Conservation (phyloP, 352 stramenopile genomes). For the Pythium sukuiense region DNA sequence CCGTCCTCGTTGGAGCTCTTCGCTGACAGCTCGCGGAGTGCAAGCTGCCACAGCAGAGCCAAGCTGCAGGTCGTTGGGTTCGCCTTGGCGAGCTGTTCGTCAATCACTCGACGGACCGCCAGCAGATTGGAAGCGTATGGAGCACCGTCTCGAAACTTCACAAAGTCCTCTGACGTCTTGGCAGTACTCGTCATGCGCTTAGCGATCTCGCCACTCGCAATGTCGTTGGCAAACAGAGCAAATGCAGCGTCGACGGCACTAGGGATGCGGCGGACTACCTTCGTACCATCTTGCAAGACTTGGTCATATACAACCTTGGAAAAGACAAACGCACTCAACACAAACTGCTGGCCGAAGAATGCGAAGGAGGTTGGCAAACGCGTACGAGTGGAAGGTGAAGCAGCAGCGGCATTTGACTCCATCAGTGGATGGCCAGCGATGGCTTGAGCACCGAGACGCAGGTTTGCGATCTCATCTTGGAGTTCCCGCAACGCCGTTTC, state of each 20-base stretch:
- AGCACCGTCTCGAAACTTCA: slow-evolving; percentile 28
- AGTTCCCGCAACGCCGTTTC: slow-evolving; percentile 7
- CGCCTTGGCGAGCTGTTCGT: neutral
- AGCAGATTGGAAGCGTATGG: slow-evolving; percentile 28
- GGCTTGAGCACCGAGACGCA: slow-evolving; percentile 16
- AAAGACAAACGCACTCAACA: slow-evolving; percentile 36
- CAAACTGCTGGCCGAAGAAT: slow-evolving; percentile 30
- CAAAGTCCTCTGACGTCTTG: slow-evolving; percentile 11
- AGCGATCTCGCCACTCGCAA: slow-evolving; percentile 15
- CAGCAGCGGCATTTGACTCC: slow-evolving; percentile 7
- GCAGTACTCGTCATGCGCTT: slow-evolving; percentile 19
- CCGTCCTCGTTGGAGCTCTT: neutral
- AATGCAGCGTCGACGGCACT: slow-evolving; percentile 29
- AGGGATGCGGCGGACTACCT: slow-evolving; percentile 24
- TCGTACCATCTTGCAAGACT: slow-evolving; percentile 13
- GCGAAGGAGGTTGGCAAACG: slow-evolving; percentile 22
- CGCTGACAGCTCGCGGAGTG: slow-evolving; percentile 25
- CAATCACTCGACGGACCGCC: slow-evolving; percentile 18
- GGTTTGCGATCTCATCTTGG: slow-evolving; percentile 23
- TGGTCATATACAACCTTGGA: slow-evolving; percentile 32
- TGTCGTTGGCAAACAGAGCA: slow-evolving; percentile 26
- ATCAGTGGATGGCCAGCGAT: slow-evolving; percentile 21
- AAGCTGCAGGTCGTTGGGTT: slow-evolving; percentile 23
- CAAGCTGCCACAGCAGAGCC: slow-evolving; percentile 24
- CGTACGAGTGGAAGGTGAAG: slow-evolving; percentile 3